phyloP scores from a whole-genome alignment of 805 yeast genomes.

The Metschnikowia peoriensis region DNA sequence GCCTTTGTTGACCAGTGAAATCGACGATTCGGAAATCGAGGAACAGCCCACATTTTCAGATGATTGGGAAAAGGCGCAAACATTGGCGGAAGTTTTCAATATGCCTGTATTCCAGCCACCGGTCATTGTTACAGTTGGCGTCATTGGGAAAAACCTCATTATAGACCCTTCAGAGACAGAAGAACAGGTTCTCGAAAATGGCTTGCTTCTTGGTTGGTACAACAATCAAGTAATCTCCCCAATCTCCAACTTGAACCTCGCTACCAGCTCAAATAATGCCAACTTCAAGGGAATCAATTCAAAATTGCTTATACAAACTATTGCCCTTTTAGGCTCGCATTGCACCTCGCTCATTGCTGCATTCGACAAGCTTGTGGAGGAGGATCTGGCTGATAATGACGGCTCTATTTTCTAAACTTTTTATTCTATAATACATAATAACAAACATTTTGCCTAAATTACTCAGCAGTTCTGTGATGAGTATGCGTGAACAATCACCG shows the following conservation, averaged over 20 bases:
- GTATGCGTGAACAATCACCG: constrained; percentile 89
- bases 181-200: constrained; percentile 84
- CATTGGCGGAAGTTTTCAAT: constrained; percentile 36
- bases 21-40: constrained; percentile 64
- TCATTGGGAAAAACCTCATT: constrained; percentile 64
- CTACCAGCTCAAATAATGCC: constrained; percentile 43
- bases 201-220: constrained; percentile 71
- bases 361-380: constrained; percentile 46
- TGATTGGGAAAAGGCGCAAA: constrained; percentile 67
- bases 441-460: background rate
- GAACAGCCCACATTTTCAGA: constrained; percentile 91
- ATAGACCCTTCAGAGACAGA: constrained; percentile 90
- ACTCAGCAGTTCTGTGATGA: constrained; percentile 60
- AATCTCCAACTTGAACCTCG: constrained; percentile 63
- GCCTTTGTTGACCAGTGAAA: constrained; percentile 69
- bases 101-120: constrained; percentile 60
- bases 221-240: constrained; percentile 71
- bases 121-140: constrained; percentile 69
- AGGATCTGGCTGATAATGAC: constrained; percentile 32
- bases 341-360: constrained; percentile 65
- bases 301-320: constrained; percentile 47
- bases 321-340: constrained; percentile 55
- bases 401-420: constrained; percentile 14
- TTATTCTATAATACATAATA: background rate
- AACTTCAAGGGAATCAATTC: constrained; percentile 57